phyloP scores from a whole-genome alignment of 345 rosid genomes.

The Combretum micranthum region DNA sequence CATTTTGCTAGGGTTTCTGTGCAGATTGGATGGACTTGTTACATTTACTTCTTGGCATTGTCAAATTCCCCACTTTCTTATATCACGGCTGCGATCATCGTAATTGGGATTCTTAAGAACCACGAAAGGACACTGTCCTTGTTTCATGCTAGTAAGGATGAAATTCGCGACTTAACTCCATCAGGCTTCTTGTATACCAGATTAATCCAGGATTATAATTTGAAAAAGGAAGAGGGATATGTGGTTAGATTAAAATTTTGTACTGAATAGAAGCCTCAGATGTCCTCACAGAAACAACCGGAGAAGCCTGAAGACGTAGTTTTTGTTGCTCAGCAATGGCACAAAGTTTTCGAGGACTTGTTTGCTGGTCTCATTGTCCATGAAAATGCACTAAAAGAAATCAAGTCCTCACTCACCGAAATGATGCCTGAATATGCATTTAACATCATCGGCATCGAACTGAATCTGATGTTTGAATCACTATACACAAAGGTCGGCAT shows the following conservation, averaged over 20 bases:
- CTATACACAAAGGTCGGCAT: constrained; percentile 40
- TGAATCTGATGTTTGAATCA: constrained; percentile 33
- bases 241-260: neutral
- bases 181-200: constrained; percentile 20
- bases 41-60: constrained; percentile 25
- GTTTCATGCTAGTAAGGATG: constrained; percentile 29
- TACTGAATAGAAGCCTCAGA: neutral
- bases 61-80: constrained; percentile 9
- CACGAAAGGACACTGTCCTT: constrained; percentile 30
- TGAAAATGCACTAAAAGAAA: constrained; percentile 6
- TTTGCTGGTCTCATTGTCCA: constrained; percentile 30
- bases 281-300: neutral
- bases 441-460: constrained; percentile 30
- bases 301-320: neutral
- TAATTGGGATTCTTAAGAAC: constrained; percentile 33
- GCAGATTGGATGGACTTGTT: constrained; percentile 16
- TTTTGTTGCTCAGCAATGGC: constrained; percentile 17
- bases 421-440: constrained; percentile 14
- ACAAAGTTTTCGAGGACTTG: constrained; percentile 27
- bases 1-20: constrained; percentile 12
- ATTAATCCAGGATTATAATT: constrained; percentile 7
- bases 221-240: constrained; percentile 5
- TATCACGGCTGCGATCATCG: constrained; percentile 20
- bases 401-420: neutral
- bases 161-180: constrained; percentile 18